These are phyloP conservation scores for sunflower (Helianthus annuus) DNA, from an alignment of 129 eudicot species.

Conservation along the genomic window HanXRQr2.0-SUNRISE NC_035449.2:6380925-6381424, in stretches of 20 bases:
- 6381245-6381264: background rate
- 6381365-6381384: background rate
- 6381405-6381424: background rate
- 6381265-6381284: background rate
- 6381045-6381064: background rate
- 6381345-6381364: background rate
- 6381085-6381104: background rate
- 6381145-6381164: background rate
- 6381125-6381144: background rate
- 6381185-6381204: background rate
- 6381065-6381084: background rate
- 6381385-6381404: background rate
- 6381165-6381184: background rate
- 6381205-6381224: background rate
- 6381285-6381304: background rate
- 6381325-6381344: background rate
- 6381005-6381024: background rate
- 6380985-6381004: background rate
- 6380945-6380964: constrained; percentile 2
- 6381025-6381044: constrained; percentile 3
- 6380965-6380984: background rate
- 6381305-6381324: background rate
- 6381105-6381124: background rate
- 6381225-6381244: background rate
- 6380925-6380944: background rate